Conservation (phyloP, 1,284 basidiomycete species). For the Peniophora sp. region DNA sequence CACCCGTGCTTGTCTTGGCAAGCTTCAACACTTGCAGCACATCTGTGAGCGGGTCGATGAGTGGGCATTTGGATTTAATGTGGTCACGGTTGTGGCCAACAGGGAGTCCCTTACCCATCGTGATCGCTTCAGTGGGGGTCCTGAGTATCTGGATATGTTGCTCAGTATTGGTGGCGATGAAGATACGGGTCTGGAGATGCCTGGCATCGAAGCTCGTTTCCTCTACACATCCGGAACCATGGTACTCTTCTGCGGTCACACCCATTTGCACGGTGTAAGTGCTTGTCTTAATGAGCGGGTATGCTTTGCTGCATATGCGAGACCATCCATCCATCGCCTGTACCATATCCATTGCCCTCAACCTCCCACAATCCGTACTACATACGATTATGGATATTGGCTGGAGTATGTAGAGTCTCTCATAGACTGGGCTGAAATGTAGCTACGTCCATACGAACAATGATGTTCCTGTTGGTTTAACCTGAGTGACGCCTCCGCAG, state of each 20-base stretch:
- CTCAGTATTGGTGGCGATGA: neutral
- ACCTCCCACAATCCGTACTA: no score
- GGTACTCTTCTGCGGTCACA: neutral
- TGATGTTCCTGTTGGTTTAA: no score
- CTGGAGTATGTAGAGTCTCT: no score
- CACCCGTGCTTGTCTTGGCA: neutral
- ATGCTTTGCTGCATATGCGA: neutral
- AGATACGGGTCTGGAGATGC: neutral
- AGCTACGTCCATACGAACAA: no score
- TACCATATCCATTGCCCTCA: no score
- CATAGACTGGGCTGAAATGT: no score
- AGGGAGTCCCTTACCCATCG: neutral
- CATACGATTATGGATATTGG: no score
- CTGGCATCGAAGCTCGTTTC: neutral
- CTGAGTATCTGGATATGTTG: neutral
- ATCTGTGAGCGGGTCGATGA: no score
- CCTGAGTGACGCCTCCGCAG: no score
- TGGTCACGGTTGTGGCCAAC: neutral
- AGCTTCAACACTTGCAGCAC: neutral
- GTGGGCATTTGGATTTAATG: neutral
- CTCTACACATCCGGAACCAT: neutral
- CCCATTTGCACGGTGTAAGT: neutral
- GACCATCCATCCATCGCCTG: neutral
- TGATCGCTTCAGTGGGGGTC: neutral
- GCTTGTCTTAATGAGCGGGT: neutral